These are phyloP conservation scores for Cercospora sp. DNA, from an alignment of 2,329 filamentous ascomycete genomes.

Conservation along the genomic window DNA sequence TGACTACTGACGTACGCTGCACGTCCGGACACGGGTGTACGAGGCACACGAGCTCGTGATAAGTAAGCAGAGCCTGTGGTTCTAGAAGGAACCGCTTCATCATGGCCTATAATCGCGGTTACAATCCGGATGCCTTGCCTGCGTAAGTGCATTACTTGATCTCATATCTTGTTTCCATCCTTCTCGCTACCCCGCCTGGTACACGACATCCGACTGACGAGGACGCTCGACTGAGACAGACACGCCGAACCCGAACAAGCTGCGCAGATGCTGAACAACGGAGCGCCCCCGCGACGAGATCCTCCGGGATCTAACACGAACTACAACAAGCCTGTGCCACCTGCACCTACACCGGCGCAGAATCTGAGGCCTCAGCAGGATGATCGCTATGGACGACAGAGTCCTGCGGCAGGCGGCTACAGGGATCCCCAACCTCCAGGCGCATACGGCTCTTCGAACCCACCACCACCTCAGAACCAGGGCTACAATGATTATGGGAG, in stretches of 20 bases:
- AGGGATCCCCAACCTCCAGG: conserved; percentile 37
- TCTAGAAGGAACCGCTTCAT: conserved; percentile 11
- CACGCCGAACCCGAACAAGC: conserved; percentile 71
- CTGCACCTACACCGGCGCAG: conserved; percentile 41
- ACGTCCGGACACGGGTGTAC: not conserved
- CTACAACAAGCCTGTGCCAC: conserved; percentile 47
- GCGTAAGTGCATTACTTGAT: conserved; percentile 60
- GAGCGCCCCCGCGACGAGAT: conserved; percentile 28
- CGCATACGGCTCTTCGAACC: conserved; percentile 41
- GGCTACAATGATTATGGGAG: conserved; percentile 37
- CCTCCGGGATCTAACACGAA: conserved; percentile 40
- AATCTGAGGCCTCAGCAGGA: conserved; percentile 41
- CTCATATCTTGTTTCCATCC: conserved; percentile 10
- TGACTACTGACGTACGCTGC: conserved; percentile 4
- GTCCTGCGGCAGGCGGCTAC: conserved; percentile 30
- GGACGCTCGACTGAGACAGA: conserved; percentile 43
- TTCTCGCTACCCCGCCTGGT: conserved; percentile 6
- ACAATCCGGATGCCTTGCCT: conserved; percentile 92
- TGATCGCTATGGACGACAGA: conserved; percentile 37
- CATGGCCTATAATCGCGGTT: conserved; percentile 93
- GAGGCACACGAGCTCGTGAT: not conserved
- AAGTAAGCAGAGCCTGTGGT: not conserved
- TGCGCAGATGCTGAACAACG: conserved; percentile 43
- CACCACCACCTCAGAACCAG: conserved; percentile 32
- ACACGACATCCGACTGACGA: conserved; percentile 23